Conservation (phyloP, 1,284 basidiomycete species). For the Cryptococcus floricola region DNA sequence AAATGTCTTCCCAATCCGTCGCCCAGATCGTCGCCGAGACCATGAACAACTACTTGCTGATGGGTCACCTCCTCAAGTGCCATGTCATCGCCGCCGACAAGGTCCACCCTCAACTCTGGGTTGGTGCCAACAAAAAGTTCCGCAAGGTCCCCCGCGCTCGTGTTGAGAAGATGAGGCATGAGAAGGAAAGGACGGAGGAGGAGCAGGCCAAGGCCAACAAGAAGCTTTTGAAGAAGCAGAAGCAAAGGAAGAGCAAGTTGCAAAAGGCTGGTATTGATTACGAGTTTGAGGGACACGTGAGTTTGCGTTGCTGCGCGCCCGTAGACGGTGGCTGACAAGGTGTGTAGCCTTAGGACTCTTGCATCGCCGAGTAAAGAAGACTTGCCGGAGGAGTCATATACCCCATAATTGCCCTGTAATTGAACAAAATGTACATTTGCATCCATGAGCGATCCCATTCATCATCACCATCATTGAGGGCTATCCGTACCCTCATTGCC, state of each 20-base stretch:
- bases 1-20: conserved; percentile 84
- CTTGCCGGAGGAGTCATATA: too few relatives aligned
- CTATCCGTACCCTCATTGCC: too few relatives aligned
- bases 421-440: too few relatives aligned
- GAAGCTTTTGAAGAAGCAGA: conserved; percentile 72
- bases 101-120: conserved; percentile 90
- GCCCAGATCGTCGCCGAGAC: conserved; percentile 95
- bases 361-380: neutral
- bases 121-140: conserved; percentile 94
- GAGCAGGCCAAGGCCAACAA: conserved; percentile 65
- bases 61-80: conserved; percentile 89
- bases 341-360: neutral
- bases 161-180: conserved; percentile 67
- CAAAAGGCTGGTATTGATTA: conserved; percentile 82
- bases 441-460: too few relatives aligned
- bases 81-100: conserved; percentile 78
- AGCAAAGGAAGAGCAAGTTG: conserved; percentile 72
- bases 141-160: conserved; percentile 69
- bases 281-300: conserved; percentile 62
- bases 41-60: conserved; percentile 97
- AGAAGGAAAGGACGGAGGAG: conserved; percentile 79
- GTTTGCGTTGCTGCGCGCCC: conserved; percentile 4
- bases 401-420: too few relatives aligned
- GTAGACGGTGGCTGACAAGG: neutral
- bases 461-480: too few relatives aligned